Base-by-base conservation (phyloP, 1,139 yeast species). In the Saccharomycopsis hybrid region DNA sequence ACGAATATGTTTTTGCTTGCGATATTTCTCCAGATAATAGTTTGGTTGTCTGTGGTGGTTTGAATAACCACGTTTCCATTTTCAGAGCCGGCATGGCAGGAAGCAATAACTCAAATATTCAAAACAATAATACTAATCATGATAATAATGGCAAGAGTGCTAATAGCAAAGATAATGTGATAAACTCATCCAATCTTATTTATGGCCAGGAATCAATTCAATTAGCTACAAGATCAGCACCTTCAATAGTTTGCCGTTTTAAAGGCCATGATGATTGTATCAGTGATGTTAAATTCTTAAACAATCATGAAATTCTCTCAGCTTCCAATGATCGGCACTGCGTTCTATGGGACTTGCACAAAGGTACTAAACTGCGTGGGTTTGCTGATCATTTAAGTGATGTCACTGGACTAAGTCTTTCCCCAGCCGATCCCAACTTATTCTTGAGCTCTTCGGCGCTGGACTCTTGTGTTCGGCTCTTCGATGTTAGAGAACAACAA, bases 251-350 rank as follows among this genome's bases (percentile, higher is more conserved):
- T 50, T 61, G 43, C 43, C 60, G 37, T 11, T 45, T 49, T 44
- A 53, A 82, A 61, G 94, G 95, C 1, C 97, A 89, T 63, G 73
- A 81, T 11, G 94, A 95, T 39, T 89, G 89, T 61, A 78, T 90
- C 7, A 81, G 94, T 0, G 88, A 82, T 57, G 74, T 88, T 55
- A 81, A 78, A 46, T 90, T 87, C 59, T 57, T 85, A 28, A 72
- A 74, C 53, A 74, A 78, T 51, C 66, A 72, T 5, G 71, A 72
- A n/a, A 62, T 87, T 0, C 60, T 87, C 13, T 85, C 95, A 0
- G 76, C 83, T 1, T 82, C 92, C 46, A 96, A 96, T 3, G 97
- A 90, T 63, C 80, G 82, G 82, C 79, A 94, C 1, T 77, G 89
- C 59, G 74, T 78, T 2, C 64, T 82, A 52, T 90, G 97, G 97